Percentiles rank a stretch among this genome's conserved stretches.
phyloP scores from a whole-genome alignment of 352 stramenopile genomes.

The Halophytophthora polymorphica region DNA sequence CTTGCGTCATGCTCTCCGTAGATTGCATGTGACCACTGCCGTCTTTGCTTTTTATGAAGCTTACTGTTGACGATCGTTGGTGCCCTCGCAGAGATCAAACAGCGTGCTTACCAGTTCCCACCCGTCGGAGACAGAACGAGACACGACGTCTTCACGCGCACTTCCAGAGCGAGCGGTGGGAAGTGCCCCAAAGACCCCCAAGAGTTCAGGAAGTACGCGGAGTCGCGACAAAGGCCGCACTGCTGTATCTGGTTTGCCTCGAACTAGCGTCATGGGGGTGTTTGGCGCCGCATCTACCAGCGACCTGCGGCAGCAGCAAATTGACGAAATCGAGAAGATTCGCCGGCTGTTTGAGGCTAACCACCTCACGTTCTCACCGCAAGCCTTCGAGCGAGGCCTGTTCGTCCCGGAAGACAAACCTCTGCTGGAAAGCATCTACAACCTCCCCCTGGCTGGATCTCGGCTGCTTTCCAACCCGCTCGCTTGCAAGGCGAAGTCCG shows the following conservation, averaged over 20 bases:
- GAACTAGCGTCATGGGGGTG: neutral
- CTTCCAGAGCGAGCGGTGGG: slow-evolving; percentile 1
- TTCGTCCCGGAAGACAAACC: slow-evolving; percentile 58
- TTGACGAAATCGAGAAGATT: slow-evolving; percentile 67
- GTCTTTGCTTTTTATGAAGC: neutral
- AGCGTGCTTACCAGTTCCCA: neutral
- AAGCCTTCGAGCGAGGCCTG: slow-evolving; percentile 48
- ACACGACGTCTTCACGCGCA: slow-evolving; percentile 11
- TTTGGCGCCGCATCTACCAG: slow-evolving; percentile 31
- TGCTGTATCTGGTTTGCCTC: slow-evolving; percentile 1
- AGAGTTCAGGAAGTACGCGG: slow-evolving; percentile 13
- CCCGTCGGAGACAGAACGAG: neutral
- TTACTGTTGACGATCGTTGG: neutral
- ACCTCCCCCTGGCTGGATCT: slow-evolving; percentile 49
- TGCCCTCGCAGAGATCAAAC: neutral
- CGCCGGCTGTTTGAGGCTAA: slow-evolving; percentile 53
- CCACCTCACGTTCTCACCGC: slow-evolving; percentile 35
- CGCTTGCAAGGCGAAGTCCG: slow-evolving; percentile 9
- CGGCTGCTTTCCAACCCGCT: slow-evolving; percentile 49
- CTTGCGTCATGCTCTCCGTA: neutral
- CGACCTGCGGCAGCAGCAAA: slow-evolving; percentile 48
- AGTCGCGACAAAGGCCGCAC: slow-evolving; percentile 1
- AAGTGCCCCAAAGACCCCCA: slow-evolving; percentile 6
- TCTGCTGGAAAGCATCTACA: slow-evolving; percentile 41
- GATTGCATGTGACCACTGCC: slow-evolving; percentile 1